Evolutionary conservation across 768 basidiomycete genomes (phyloP), one percentile per base, ranked within the genome.

Genomic region (Boletus pseudo-olivaceus): DNA sequence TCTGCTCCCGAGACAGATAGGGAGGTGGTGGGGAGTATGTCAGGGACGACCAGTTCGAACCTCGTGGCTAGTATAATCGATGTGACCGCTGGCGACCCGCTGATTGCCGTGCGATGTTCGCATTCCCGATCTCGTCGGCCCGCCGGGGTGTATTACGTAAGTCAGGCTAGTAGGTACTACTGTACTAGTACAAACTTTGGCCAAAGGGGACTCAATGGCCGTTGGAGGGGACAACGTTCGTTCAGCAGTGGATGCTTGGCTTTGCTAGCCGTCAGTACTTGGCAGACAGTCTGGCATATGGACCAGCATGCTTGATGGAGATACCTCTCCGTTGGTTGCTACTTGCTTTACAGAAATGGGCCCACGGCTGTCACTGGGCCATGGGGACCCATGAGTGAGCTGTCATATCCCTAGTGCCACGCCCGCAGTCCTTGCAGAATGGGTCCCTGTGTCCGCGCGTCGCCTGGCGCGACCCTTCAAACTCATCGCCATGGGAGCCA

Each of bases 401-500:
- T 57, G 54, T 57, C 58, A 29, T 38, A 54, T 45, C 52, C 37
- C 27, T 5, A 38, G 45, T 42, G 39, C 20, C 40, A 59, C 37
- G 10, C 58, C 26, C 51, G 37, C 47, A 40, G 30, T 46, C 51
- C 51, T 23, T 35, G 40, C 29, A 34, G 37, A 56, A 49, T 30
- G 15, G 15, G 17, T 1, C 29, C 32, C 52, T 54, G 35, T 19
- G 51, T 47, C 59, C 47, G 54, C 26, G 29, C 41, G 44, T 63
- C 52, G 51, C 52, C 35, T 40, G 23, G 37, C 5, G 27, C n/a
- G 37, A 62, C 54, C 51, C 60, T 58, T 55, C 42, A 63, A 66
- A 51, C 53, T 52, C 49, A 61, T 67, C 55, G 9, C 52, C 62
- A 65, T 64, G 63, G 65, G n/a, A 59, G 15, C 61, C 20, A 48